Evolutionary conservation across 345 rosid species (phyloP), one percentile per base, ranked within the genome.

Genomic region (Ceriops zippeliana): DNA sequence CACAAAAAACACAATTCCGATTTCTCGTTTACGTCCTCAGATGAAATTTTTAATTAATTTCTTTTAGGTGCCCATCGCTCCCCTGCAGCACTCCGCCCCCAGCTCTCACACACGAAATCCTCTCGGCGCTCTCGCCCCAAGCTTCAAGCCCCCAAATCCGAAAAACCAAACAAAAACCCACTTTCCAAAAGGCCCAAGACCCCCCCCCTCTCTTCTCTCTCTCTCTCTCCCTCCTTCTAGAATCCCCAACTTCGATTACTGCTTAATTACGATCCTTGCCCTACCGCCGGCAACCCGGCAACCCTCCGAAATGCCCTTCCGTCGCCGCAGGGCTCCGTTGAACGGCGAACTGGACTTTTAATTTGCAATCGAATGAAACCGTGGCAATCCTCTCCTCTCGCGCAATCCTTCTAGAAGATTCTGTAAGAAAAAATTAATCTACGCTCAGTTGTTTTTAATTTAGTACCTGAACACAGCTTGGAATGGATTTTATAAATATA

Each of bases 261-360:
- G 9, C 70, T 42, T 52, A 68, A 38, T 78, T 73, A 70, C 80
- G 85, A 83, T 70, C 83, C 76, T 72, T 72, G 69, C 74, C 77
- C 71, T 47, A 59, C 74, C 46, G 49, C 26, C 58, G 52, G 37
- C 72, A 1, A 42, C 20, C 26, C 58, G 52, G 37, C 72, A 1
- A 42, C 20, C 58, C 61, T 72, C 70, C 24, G 21, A 58, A 78
- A 71, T 80, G 76, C 57, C 72, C 73, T 65, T 70, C 82, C 71
- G 38, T 31, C 13, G 69, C 42, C 67, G 49, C 65, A 49, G 61
- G 20, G 62, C 51, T 42, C 57, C 47, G n/a, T 32, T 30, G 5
- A 13, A 10, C 58, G 17, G 19, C 46, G 58, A 38, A 15, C 17
- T 17, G 47, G 74, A 31, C 62, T 53, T 53, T 19, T 10, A 51